These are phyloP conservation scores for Anethum foeniculum DNA, from an alignment of 140 eudicot species.

Conservation along the genomic window DNA sequence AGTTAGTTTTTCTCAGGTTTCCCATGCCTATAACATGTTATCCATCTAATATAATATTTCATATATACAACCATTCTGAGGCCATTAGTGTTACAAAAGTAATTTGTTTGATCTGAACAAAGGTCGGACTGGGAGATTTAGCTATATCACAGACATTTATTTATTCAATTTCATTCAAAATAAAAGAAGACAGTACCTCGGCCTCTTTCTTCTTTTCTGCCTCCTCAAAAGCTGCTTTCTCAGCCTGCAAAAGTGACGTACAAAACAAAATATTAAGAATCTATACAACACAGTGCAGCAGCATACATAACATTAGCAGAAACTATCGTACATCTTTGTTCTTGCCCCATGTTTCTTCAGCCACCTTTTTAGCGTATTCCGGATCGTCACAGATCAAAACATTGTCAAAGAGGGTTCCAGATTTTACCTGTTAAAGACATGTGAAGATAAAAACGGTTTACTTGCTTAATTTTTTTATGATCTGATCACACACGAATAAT, in stretches of 20 bases:
- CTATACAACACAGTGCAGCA: neutral
- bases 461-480: conserved; percentile 3
- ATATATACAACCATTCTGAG: neutral
- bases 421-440: conserved; percentile 57
- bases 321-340: conserved; percentile 69
- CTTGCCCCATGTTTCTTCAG: conserved; percentile 91
- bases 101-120: neutral
- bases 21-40: neutral
- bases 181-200: conserved; percentile 31
- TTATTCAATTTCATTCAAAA: neutral
- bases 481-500: neutral
- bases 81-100: neutral
- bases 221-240: conserved; percentile 83
- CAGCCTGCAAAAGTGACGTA: conserved; percentile 39
- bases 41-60: neutral
- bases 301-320: conserved; percentile 5
- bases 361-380: conserved; percentile 79
- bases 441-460: neutral
- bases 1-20: neutral
- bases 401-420: conserved; percentile 94
- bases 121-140: neutral
- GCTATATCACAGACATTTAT: neutral
- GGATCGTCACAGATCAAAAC: conserved; percentile 82
- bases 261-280: conserved; percentile 9
- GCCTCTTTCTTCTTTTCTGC: conserved; percentile 66